Evolutionary conservation across 495 filamentous ascomycete genomes (phyloP).

Genomic region (Penicillium lagena): DNA sequence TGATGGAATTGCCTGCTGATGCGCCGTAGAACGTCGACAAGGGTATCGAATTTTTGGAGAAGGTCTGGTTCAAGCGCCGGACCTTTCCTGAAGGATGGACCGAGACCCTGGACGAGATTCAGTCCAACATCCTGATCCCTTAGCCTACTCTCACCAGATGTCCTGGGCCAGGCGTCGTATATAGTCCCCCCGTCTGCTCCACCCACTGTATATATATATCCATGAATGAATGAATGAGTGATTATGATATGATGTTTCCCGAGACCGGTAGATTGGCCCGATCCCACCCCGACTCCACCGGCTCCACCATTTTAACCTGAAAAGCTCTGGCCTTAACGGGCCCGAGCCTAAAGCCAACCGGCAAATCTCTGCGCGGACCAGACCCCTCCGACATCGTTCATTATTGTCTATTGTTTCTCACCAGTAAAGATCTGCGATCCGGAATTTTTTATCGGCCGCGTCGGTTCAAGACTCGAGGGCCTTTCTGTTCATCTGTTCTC

Average conservation of each 20-base stretch:
- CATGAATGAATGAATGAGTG: too few relatives aligned
- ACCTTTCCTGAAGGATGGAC: constrained; percentile 33
- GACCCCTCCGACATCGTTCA: constrained; percentile 7
- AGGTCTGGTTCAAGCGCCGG: constrained; percentile 31
- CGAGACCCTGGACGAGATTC: constrained; percentile 31
- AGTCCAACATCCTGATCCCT: constrained; percentile 28
- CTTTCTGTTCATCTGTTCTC: neutral
- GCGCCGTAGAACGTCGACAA: constrained; percentile 28
- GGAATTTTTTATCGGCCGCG: too few relatives aligned
- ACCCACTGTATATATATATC: too few relatives aligned
- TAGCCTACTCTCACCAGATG: neutral
- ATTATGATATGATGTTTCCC: too few relatives aligned
- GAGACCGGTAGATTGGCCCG: too few relatives aligned
- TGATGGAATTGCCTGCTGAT: constrained; percentile 1
- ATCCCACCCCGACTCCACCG: too few relatives aligned
- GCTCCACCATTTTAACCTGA: too few relatives aligned
- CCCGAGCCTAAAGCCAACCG: neutral
- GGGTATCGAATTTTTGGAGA: constrained; percentile 27
- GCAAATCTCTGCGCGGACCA: constrained; percentile 5
- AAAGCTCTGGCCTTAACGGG: neutral
- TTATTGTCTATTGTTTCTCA: neutral
- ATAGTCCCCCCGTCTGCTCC: too few relatives aligned
- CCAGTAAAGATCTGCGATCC: too few relatives aligned
- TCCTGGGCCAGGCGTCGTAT: too few relatives aligned
- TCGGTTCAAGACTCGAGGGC: neutral